Conservation (phyloP, 306 rosid species). For the Comarum palustre region DNA sequence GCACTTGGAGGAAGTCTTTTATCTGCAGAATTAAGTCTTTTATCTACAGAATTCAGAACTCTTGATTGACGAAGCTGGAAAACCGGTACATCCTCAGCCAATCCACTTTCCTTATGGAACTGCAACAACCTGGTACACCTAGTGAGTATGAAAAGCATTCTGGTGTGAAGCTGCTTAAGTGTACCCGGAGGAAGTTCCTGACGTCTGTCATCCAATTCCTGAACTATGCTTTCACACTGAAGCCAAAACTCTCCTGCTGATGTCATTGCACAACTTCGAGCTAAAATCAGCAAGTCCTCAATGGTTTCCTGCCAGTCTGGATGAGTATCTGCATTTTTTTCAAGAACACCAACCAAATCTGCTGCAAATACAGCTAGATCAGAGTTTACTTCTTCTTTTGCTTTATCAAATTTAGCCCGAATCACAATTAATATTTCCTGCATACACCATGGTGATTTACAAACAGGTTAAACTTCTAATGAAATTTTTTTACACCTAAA, state of each 20-base stretch:
- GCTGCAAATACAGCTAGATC: conserved; percentile 94
- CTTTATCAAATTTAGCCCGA: conserved; percentile 86
- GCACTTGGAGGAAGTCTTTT: conserved; percentile 59
- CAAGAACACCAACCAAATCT: conserved; percentile 89
- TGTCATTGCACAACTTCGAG: conserved; percentile 94
- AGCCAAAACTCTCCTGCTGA: conserved; percentile 94
- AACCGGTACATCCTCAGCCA: conserved; percentile 87
- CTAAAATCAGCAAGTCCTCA: conserved; percentile 92
- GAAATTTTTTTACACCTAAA: conserved; percentile 17
- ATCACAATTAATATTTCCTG: conserved; percentile 86
- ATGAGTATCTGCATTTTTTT: conserved; percentile 82
- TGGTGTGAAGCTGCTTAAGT: conserved; percentile 90
- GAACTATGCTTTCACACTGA: conserved; percentile 96
- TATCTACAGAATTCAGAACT: conserved; percentile 62
- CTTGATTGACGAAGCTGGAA: conserved; percentile 78
- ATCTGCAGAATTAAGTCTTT: conserved; percentile 60
- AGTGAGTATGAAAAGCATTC: conserved; percentile 94
- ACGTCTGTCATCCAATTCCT: conserved; percentile 97
- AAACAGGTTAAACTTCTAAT: conserved; percentile 25
- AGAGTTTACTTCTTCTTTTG: conserved; percentile 84
- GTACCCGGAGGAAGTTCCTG: conserved; percentile 91
- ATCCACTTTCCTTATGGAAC: conserved; percentile 89
- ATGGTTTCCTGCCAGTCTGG: conserved; percentile 96
- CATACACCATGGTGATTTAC: conserved; percentile 29
- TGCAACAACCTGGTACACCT: conserved; percentile 94